Conservation (phyloP, 2,329 filamentous ascomycete species). For the Paramyrothecium roridum region DNA sequence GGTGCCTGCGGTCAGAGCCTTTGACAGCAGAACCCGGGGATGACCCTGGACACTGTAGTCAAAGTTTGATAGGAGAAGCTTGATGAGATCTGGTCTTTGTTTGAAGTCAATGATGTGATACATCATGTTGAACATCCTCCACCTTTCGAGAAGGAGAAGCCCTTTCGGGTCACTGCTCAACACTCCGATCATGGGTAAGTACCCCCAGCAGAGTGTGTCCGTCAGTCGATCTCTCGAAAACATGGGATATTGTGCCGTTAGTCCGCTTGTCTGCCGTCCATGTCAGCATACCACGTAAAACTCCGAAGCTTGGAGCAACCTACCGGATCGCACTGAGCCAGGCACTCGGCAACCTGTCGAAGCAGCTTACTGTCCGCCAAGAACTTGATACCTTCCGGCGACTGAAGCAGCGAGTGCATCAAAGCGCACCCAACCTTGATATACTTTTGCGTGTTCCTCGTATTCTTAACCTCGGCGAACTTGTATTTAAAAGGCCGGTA, state of each 20-base stretch:
- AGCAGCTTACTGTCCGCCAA: conserved; percentile 89
- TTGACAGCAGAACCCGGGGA: conserved; percentile 86
- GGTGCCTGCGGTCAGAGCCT: conserved; percentile 85
- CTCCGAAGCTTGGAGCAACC: conserved; percentile 20
- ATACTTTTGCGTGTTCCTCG: conserved; percentile 90
- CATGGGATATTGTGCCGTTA: conserved; percentile 80
- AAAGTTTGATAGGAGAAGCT: conserved; percentile 82
- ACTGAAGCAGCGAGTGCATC: conserved; percentile 82
- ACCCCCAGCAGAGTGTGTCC: conserved; percentile 86
- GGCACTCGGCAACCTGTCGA: conserved; percentile 89
- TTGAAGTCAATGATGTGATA: conserved; percentile 95
- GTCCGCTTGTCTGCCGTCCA: conserved; percentile 55
- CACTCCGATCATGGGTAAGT: conserved; percentile 88
- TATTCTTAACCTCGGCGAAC: conserved; percentile 87
- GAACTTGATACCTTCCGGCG: conserved; percentile 78
- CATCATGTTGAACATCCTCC: conserved; percentile 99
- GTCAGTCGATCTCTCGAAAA: conserved; percentile 83
- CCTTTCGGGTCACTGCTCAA: conserved; percentile 81
- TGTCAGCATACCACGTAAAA: conserved; percentile 8
- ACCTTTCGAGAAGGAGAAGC: conserved; percentile 85
- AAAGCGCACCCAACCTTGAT: conserved; percentile 85
- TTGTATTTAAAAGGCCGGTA: conserved; percentile 96
- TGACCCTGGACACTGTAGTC: conserved; percentile 89
- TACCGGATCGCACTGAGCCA: conserved; percentile 91
- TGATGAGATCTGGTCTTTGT: conserved; percentile 87